Conservation (phyloP, 1,139 yeast genomes). For the Geotrichum phurueaensis region DNA sequence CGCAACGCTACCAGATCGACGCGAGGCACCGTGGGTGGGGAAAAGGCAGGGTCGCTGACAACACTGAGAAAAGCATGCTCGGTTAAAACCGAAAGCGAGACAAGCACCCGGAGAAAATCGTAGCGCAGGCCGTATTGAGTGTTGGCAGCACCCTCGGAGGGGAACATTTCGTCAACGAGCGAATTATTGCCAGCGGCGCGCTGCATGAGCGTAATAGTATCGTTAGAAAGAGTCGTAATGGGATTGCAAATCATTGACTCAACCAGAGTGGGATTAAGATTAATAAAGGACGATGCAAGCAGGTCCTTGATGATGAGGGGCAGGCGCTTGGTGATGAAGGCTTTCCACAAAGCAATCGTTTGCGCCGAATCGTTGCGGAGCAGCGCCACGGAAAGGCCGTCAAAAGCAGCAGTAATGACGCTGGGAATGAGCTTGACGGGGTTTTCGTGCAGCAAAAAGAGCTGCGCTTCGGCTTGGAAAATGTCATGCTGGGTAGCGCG, state of each 20-base stretch:
- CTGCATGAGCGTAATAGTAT: constrained; percentile 26
- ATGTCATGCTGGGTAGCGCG: constrained; percentile 26
- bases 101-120: constrained; percentile 50
- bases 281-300: constrained; percentile 14
- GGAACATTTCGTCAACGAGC: constrained; percentile 39
- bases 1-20: constrained; percentile 10
- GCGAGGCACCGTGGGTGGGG: constrained; percentile 10
- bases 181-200: constrained; percentile 18
- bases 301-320: constrained; percentile 26
- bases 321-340: constrained; percentile 30
- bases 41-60: constrained; percentile 39
- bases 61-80: constrained; percentile 42
- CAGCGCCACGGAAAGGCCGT: constrained; percentile 32
- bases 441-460: constrained; percentile 29
- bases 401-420: constrained; percentile 35
- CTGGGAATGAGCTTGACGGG: constrained; percentile 29
- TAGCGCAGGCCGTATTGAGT: constrained; percentile 49
- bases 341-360: constrained; percentile 29
- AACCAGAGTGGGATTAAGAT: constrained; percentile 19
- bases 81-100: constrained; percentile 41
- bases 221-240: constrained; percentile 25
- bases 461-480: constrained; percentile 28
- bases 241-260: constrained; percentile 28
- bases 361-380: constrained; percentile 28
- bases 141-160: constrained; percentile 39